Conservation (phyloP, 2,329 filamentous ascomycete genomes). For the Apiospora saccharicola region DNA sequence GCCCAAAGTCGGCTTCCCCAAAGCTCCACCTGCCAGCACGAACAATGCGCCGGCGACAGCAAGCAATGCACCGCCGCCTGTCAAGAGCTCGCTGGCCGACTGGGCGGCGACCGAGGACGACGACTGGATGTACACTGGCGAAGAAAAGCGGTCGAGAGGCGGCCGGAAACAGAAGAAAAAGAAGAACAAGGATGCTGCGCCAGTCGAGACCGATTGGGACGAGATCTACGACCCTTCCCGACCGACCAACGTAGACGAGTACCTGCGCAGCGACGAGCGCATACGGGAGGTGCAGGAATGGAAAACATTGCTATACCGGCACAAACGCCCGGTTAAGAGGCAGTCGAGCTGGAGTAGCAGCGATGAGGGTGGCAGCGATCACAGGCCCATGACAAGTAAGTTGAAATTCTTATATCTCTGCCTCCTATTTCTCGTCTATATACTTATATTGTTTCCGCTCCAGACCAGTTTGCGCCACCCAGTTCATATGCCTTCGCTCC, state of each 20-base stretch:
- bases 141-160: slow-evolving; percentile 75
- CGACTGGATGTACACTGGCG: slow-evolving; percentile 73
- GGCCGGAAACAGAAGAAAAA: slow-evolving; percentile 78
- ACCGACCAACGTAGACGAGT: slow-evolving; percentile 86
- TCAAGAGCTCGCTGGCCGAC: slow-evolving; percentile 78
- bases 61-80: slow-evolving; percentile 52
- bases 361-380: slow-evolving; percentile 44
- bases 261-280: slow-evolving; percentile 83
- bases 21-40: slow-evolving; percentile 44
- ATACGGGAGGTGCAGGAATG: slow-evolving; percentile 82
- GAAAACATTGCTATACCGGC: slow-evolving; percentile 82
- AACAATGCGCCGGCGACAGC: slow-evolving; percentile 40
- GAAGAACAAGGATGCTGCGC: slow-evolving; percentile 63
- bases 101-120: slow-evolving; percentile 83
- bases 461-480: slow-evolving; percentile 69
- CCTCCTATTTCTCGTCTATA: slow-evolving; percentile 29
- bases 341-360: slow-evolving; percentile 44
- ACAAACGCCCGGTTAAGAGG: slow-evolving; percentile 60
- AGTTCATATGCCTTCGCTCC: slow-evolving; percentile 64
- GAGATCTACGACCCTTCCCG: slow-evolving; percentile 86
- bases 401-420: neutral
- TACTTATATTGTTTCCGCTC: neutral
- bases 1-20: slow-evolving; percentile 66
- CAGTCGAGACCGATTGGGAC: slow-evolving; percentile 80
- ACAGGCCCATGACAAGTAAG: slow-evolving; percentile 36